Evolutionary conservation across 768 basidiomycete species (phyloP).

Genomic region (Suillus tomentosus): DNA sequence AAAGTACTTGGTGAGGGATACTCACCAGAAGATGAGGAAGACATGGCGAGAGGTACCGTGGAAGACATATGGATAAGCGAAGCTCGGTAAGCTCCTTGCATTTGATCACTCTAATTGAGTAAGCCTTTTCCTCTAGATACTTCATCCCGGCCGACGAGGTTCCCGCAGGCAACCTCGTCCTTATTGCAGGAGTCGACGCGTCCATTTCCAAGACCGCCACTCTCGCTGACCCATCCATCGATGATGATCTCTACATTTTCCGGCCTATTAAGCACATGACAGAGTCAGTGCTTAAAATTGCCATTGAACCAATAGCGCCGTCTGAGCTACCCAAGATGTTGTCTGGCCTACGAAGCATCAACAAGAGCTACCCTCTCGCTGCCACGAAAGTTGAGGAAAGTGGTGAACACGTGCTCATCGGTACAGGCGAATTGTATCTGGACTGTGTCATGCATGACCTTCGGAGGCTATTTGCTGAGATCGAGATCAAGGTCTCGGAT

Average conservation of each 20-base stretch:
- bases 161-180: constrained; percentile 89
- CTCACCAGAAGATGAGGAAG: constrained; percentile 98
- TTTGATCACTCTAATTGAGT: background rate
- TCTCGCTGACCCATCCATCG: constrained; percentile 65
- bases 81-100: constrained; percentile 61
- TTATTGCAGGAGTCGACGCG: constrained; percentile 90
- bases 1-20: constrained; percentile 99
- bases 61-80: constrained; percentile 92
- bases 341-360: constrained; percentile 92
- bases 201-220: constrained; percentile 97
- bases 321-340: constrained; percentile 99
- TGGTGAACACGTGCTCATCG: constrained; percentile 95
- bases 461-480: constrained; percentile 89
- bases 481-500: constrained; percentile 99
- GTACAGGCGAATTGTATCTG: constrained; percentile 95
- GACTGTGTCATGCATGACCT: constrained; percentile 98
- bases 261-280: constrained; percentile 96
- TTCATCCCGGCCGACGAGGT: constrained; percentile 88
- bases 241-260: constrained; percentile 94
- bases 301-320: constrained; percentile 96
- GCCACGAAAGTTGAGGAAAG: constrained; percentile 97
- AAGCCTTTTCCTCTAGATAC: constrained; percentile 56
- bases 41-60: constrained; percentile 84
- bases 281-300: constrained; percentile 94
- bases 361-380: constrained; percentile 95